A percentile compares a stretch with the other conserved stretches of the same genome.
Conservation (phyloP, 805 yeast species). For the Torulaspora delbrueckii region DNA sequence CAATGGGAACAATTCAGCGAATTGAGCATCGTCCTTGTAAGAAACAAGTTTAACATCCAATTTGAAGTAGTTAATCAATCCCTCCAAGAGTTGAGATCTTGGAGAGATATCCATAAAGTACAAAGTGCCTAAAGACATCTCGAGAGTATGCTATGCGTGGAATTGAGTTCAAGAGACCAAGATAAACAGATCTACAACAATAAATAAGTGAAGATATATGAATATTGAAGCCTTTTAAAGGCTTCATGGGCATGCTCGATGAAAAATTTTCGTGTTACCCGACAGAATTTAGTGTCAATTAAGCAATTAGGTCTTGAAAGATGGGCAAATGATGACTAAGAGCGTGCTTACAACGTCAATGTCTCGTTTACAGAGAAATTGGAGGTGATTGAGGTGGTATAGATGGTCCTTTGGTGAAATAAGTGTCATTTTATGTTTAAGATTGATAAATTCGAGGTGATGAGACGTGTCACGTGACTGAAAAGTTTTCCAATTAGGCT, state of each 20-base stretch:
- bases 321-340: neutral
- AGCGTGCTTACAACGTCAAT: neutral
- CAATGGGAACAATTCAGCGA: constrained; percentile 54
- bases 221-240: neutral
- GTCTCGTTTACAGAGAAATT: neutral
- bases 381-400: no score
- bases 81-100: constrained; percentile 35
- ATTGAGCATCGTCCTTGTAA: constrained; percentile 34
- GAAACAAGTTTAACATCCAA: constrained; percentile 54
- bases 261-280: constrained; percentile 7
- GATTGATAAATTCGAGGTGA: neutral
- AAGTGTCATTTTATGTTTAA: neutral
- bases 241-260: neutral
- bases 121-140: constrained; percentile 69
- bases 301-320: neutral
- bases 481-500: neutral
- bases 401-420: neutral
- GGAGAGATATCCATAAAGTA: constrained; percentile 36
- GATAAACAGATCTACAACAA: neutral
- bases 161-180: neutral
- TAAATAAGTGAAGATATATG: neutral
- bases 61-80: constrained; percentile 52
- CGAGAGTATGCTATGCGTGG: constrained; percentile 4
- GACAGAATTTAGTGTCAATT: neutral
- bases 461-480: constrained; percentile 3